Conservation (phyloP, 106 monocot species). For the Triglochin maritima region DNA sequence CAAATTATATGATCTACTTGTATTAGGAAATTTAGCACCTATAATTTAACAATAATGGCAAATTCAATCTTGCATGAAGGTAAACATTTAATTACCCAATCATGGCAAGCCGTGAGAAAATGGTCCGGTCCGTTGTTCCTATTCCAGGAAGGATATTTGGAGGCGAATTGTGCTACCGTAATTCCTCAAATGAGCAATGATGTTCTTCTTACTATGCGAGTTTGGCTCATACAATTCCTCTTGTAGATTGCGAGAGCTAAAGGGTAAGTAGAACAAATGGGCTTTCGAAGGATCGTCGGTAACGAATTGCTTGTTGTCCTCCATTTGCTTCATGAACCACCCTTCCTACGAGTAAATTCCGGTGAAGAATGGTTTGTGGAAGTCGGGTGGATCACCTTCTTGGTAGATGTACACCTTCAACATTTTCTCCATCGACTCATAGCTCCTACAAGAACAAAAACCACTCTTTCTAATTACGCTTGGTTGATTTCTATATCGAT, state of each 20-base stretch:
- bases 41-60: no score
- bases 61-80: background rate
- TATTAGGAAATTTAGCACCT: no score
- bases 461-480: background rate
- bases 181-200: slow-evolving; percentile 20
- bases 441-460: slow-evolving; percentile 33
- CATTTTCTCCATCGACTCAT: slow-evolving; percentile 47
- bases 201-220: slow-evolving; percentile 25
- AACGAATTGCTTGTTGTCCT: slow-evolving; percentile 24
- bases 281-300: slow-evolving; percentile 42
- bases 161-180: slow-evolving; percentile 30
- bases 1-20: no score
- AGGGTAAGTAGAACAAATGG: slow-evolving; percentile 57
- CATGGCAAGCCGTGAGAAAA: slow-evolving; percentile 61
- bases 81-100: slow-evolving; percentile 29
- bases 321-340: slow-evolving; percentile 64
- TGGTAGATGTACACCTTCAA: slow-evolving; percentile 62
- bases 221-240: slow-evolving; percentile 31
- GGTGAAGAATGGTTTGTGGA: slow-evolving; percentile 43
- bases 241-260: slow-evolving; percentile 39
- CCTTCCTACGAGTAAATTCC: slow-evolving; percentile 74
- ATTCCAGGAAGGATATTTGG: slow-evolving; percentile 61
- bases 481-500: no score
- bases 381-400: slow-evolving; percentile 42
- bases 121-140: slow-evolving; percentile 47